A percentile compares a stretch with the other conserved stretches of the same genome.
Evolutionary conservation across 306 rosid species (phyloP).

Genomic region (Cucurbita moschata): DNA sequence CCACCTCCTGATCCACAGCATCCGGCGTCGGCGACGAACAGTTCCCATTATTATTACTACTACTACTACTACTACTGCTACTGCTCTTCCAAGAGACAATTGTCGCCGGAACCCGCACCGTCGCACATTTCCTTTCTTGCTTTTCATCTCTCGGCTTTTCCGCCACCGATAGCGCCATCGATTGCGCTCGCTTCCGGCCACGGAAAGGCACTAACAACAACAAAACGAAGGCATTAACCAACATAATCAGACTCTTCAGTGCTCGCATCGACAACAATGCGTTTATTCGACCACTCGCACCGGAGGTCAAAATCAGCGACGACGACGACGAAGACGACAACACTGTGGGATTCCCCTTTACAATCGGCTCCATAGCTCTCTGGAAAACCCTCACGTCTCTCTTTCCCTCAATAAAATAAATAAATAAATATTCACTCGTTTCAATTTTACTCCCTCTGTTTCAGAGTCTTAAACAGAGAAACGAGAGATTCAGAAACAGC

Average conservation of each 20-base stretch:
- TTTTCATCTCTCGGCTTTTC: constrained; percentile 23
- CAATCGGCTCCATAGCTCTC: constrained; percentile 11
- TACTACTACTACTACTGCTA: neutral
- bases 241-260: constrained; percentile 35
- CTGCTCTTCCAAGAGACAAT: constrained; percentile 37
- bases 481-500: neutral
- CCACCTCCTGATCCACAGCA: constrained; percentile 32
- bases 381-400: neutral
- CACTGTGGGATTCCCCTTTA: constrained; percentile 8
- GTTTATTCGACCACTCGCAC: constrained; percentile 49
- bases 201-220: constrained; percentile 53
- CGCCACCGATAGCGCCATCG: constrained; percentile 1
- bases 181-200: constrained; percentile 24
- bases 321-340: constrained; percentile 14
- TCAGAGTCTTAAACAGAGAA: constrained; percentile 1
- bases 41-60: neutral
- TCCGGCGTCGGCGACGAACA: neutral
- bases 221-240: constrained; percentile 36
- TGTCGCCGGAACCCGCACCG: constrained; percentile 38
- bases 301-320: constrained; percentile 41
- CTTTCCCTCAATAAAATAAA: neutral
- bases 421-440: neutral
- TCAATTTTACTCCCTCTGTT: neutral
- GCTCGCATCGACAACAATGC: constrained; percentile 43
- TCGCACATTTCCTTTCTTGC: constrained; percentile 25